Conservation (phyloP, 208 protist genomes). For the Phytomonas francai region DNA sequence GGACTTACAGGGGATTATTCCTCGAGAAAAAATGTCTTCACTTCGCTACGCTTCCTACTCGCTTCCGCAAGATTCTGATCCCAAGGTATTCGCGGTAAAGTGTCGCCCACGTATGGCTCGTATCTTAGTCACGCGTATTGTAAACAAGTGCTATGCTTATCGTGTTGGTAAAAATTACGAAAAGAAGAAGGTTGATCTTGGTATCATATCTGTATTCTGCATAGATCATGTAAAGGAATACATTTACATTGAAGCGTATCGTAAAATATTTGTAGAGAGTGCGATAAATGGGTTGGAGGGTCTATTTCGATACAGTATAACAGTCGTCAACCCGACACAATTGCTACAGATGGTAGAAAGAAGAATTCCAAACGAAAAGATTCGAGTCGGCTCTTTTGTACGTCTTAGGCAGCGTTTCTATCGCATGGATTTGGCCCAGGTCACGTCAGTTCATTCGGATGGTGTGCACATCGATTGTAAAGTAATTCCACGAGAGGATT, state of each 20-base stretch:
- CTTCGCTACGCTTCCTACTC: constrained; percentile 63
- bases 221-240: constrained; percentile 90
- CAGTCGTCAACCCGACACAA: constrained; percentile 74
- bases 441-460: constrained; percentile 49
- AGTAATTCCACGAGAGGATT: constrained; percentile 82
- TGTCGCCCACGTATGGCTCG: constrained; percentile 78
- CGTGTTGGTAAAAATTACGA: constrained; percentile 77
- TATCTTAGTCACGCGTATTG: constrained; percentile 78
- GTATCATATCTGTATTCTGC: constrained; percentile 89
- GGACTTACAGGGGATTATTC: background rate
- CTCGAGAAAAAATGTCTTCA: constrained; percentile 44
- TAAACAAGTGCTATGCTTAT: constrained; percentile 90
- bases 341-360: constrained; percentile 88
- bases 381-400: constrained; percentile 74
- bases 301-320: constrained; percentile 80
- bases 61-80: constrained; percentile 67
- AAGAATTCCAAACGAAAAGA: constrained; percentile 42
- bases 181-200: constrained; percentile 70
- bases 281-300: constrained; percentile 81
- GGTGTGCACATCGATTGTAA: constrained; percentile 61
- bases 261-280: constrained; percentile 85
- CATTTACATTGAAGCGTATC: constrained; percentile 88
- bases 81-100: constrained; percentile 88
- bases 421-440: constrained; percentile 78
- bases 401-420: constrained; percentile 78